Conservation (phyloP, 495 filamentous ascomycete genomes). For the Aspergillus wentii region DNA sequence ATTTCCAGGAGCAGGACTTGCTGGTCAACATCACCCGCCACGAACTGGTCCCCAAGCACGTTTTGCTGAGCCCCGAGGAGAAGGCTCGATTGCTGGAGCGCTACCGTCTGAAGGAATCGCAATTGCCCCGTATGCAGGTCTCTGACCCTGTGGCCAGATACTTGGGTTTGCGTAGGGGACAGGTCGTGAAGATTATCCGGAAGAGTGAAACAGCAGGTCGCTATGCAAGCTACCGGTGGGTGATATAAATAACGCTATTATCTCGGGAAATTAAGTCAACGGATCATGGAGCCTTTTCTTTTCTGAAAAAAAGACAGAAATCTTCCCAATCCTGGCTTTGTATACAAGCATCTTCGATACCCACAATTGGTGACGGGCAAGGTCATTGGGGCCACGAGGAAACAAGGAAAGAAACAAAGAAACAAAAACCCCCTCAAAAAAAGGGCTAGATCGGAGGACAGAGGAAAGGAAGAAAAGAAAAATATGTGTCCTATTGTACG, state of each 20-base stretch:
- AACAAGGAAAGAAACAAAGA: no score
- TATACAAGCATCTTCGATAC: no score
- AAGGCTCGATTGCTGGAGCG: slow-evolving; percentile 76
- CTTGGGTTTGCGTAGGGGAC: slow-evolving; percentile 82
- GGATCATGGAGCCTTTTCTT: neutral
- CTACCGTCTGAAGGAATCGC: slow-evolving; percentile 94
- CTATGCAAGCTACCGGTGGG: slow-evolving; percentile 61
- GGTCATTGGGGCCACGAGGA: no score
- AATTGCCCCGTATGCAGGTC: slow-evolving; percentile 85
- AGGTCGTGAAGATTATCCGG: slow-evolving; percentile 97
- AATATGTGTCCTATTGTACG: slow-evolving; percentile 25
- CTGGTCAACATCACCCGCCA: slow-evolving; percentile 98
- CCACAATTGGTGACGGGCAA: no score
- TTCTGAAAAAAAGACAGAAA: slow-evolving; percentile 3
- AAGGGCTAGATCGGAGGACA: slow-evolving; percentile 2
- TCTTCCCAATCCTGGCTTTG: no score
- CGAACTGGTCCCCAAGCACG: slow-evolving; percentile 92
- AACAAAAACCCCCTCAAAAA: neutral
- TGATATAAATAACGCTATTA: no score
- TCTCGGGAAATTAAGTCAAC: no score
- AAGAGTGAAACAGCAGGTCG: slow-evolving; percentile 60
- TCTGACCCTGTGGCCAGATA: slow-evolving; percentile 92
- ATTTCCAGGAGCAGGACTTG: slow-evolving; percentile 91
- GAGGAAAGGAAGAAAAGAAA: slow-evolving; percentile 23
- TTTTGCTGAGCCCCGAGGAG: slow-evolving; percentile 84